phyloP scores from a whole-genome alignment of 2,329 filamentous ascomycete species.

The Didymella keratinophila region DNA sequence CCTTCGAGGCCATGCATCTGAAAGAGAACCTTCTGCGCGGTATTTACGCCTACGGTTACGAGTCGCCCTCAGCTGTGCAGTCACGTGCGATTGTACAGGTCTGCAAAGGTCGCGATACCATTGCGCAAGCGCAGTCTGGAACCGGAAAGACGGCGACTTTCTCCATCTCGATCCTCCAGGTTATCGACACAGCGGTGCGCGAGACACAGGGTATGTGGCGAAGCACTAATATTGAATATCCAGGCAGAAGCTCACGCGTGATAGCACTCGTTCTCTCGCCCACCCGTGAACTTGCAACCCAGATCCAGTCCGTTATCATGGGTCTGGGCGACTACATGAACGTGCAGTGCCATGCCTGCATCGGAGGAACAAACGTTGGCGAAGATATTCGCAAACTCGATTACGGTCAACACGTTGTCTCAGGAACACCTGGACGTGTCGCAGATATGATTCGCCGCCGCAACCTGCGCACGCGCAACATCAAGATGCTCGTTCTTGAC shows the following conservation, averaged over 20 bases:
- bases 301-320: constrained; percentile 98
- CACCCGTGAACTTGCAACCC: constrained; percentile 93
- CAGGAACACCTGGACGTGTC: constrained; percentile 95
- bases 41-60: constrained; percentile 98
- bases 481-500: constrained; percentile 81
- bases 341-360: constrained; percentile 97
- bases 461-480: constrained; percentile 75
- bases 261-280: constrained; percentile 90
- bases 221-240: neutral
- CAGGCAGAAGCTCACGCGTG: constrained; percentile 23
- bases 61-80: constrained; percentile 96
- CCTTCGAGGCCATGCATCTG: constrained; percentile 77
- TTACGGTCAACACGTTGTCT: constrained; percentile 97
- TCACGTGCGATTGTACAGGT: constrained; percentile 98
- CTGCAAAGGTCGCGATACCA: constrained; percentile 98
- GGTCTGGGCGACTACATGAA: constrained; percentile 99
- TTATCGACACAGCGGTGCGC: constrained; percentile 91
- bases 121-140: constrained; percentile 96
- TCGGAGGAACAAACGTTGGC: constrained; percentile 96
- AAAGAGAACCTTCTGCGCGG: constrained; percentile 97
- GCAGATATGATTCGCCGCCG: constrained; percentile 82
- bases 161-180: constrained; percentile 93
- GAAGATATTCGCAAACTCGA: constrained; percentile 98
- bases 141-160: constrained; percentile 98
- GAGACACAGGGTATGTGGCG: constrained; percentile 74